Percentiles rank a stretch among this genome's conserved stretches.
phyloP scores from a whole-genome alignment of 768 basidiomycete genomes.

The Rhodotorula kratochvilovae region DNA sequence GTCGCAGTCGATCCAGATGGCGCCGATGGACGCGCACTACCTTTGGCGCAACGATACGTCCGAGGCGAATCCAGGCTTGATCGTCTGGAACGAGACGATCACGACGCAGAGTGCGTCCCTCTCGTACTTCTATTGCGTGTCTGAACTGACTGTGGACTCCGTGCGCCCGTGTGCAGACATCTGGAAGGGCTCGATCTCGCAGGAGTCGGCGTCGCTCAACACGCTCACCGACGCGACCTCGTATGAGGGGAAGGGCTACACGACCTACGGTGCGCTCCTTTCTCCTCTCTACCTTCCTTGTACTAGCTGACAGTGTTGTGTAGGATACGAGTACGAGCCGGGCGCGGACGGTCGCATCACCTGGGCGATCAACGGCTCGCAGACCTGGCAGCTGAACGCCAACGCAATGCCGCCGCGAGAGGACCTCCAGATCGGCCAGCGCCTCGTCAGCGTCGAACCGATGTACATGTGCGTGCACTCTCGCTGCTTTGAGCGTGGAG shows the following conservation, averaged over 20 bases:
- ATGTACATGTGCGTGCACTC: conserved; percentile 52
- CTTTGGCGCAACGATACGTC: conserved; percentile 55
- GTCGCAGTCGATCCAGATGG: conserved; percentile 69
- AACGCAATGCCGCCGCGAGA: conserved; percentile 65
- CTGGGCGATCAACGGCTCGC: conserved; percentile 66
- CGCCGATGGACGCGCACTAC: conserved; percentile 57
- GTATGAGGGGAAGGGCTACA: conserved; percentile 33
- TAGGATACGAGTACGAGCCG: conserved; percentile 38
- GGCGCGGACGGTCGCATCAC: conserved; percentile 67
- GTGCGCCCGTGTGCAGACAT: not conserved
- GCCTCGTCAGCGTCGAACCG: conserved; percentile 81
- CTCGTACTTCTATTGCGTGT: fast-evolving
- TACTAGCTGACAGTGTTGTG: conserved; percentile 6
- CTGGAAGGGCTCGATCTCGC: conserved; percentile 37
- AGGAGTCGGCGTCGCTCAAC: conserved; percentile 36
- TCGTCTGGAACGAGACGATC: conserved; percentile 53
- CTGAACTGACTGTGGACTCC: not conserved
- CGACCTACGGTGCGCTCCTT: conserved; percentile 22
- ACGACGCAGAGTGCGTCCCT: conserved; percentile 27
- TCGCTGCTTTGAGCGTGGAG: not conserved
- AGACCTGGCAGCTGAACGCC: conserved; percentile 69
- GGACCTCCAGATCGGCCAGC: conserved; percentile 56
- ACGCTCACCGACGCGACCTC: conserved; percentile 32
- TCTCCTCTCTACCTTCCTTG: not conserved
- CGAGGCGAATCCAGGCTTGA: conserved; percentile 51